phyloP scores from a whole-genome alignment of 1,284 basidiomycete genomes.

The Blastosporella zonata region DNA sequence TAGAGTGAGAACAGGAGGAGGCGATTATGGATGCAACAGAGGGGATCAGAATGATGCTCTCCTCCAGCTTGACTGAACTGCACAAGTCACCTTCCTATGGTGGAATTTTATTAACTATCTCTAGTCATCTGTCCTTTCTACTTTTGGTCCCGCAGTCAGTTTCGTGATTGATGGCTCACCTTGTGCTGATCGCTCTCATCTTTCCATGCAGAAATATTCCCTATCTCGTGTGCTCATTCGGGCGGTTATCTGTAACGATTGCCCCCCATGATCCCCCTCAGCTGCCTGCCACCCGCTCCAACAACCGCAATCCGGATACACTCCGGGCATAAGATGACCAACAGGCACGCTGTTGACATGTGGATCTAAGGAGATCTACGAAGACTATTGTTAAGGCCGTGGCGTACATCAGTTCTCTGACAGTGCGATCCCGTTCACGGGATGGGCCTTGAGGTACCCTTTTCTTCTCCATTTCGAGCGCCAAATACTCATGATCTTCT shows the following conservation, averaged over 20 bases:
- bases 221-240: not conserved
- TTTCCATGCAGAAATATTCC: not conserved
- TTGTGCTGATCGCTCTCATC: not conserved
- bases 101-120: too few species aligned
- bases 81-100: too few species aligned
- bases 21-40: too few species aligned
- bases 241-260: not conserved
- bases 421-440: not conserved
- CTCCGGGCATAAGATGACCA: not conserved
- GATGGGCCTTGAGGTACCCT: not conserved
- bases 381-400: slow-evolving; percentile 3
- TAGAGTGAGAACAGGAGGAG: too few species aligned
- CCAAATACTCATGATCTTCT: not conserved
- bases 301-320: slow-evolving; percentile 2
- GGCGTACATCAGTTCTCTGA: slow-evolving; percentile 6
- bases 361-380: not conserved
- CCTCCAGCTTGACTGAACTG: too few species aligned
- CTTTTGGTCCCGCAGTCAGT: not conserved
- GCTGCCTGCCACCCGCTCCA: not conserved
- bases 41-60: too few species aligned
- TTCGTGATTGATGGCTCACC: too few species aligned
- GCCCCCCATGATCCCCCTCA: not conserved
- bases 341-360: not conserved
- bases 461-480: not conserved
- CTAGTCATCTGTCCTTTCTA: not conserved